Evolutionary conservation across 352 stramenopile species (phyloP), one percentile per base, ranked within the genome.

Genomic region (Globisporangium cylindrosporum): DNA sequence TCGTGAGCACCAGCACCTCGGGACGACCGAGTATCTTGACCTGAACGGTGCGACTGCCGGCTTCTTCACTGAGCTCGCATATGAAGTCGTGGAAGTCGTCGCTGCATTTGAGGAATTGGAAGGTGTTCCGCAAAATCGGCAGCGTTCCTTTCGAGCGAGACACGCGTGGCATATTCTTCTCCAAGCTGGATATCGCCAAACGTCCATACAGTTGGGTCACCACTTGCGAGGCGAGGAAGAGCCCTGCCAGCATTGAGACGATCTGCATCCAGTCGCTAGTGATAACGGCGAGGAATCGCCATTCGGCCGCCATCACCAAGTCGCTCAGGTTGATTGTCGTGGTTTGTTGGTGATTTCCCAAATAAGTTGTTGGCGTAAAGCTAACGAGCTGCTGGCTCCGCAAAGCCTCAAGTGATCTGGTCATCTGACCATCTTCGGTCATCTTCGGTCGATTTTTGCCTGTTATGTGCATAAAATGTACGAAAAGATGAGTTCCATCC

Each of bases 81-180:
- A 76, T 48, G 72, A 73, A 82, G 64, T 88, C 79, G 71, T 86
- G 77, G 59, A 88, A 78, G 2, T 68, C 67, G 15, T 61, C 49
- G 20, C 66, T 67, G 67, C 81, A 79, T 41, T 85, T 84, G 48
- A 88, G 64, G 6, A 88, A 27, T 1, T 78, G 80, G 0, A 88
- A 58, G 7, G 76, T 84, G 18, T 46, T 46, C 1, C 38, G 38
- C 1, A 46, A 46, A 12, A 46, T 12, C 34, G 34, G 34, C 7
- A 38, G 34, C 34, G 34, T 7, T 38, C 34, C 34, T 38, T 38
- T 38, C 34, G 34, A 1, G 14, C 55, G 64, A 7, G 6, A 25
- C 51, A 73, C 25, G 67, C 69, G 29, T 22, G 61, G 55, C n/a
- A 32, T 27, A 29, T 51, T 25, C 62, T 36, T 57, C 62, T 68